Base-by-base conservation (phyloP, 73 alveolate genomes). In the Tetrahymena elliotti region DNA sequence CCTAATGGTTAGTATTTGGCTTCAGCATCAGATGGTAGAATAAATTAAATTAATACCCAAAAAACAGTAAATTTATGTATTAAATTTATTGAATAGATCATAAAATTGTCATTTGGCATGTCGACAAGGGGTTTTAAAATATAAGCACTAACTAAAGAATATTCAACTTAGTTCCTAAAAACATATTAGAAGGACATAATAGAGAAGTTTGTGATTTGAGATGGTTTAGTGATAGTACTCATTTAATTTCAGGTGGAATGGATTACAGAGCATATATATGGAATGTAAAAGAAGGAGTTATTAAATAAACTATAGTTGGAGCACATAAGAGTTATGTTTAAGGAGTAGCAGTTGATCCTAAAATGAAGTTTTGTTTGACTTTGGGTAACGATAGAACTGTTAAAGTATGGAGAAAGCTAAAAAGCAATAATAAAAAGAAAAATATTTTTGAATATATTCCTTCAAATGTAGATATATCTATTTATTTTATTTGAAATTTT, bases 331-430 rank as follows among this genome's bases (percentile, higher is more conserved):
- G 97, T 92, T 97, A 97, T 94, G 99, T 98, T 11, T 97, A 97
- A 96, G 99, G 99, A n/a, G 99, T 98, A 20, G 84, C 98, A 24
- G 95, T 98, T 94, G 99, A 98, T 92, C 99, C 99, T 0, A 95
- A 98, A 93, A 96, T 96, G 96, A 97, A 97, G 94, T 97, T 96
- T 93, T 97, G 98, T 35, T 83, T 98, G 82, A 97, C 99, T 15
- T 98, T 97, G 96, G 95, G 98, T 84, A 96, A 98, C 53, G 99
- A 98, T 93, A 98, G 98, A 95, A 96, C 99, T 41, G 98, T 98
- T 15, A 98, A 99, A 98, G 98, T 98, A 68, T 98, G 97, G 96
- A 94, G 52, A 83, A 31, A 52, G 92, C 18, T 52, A 94, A 97
- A 98, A 96, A 97, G 97, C 92, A 94, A 97, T 83, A 96, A 98